These are phyloP conservation scores for Pseudonitzschia pungens DNA, from an alignment of 108 stramenopile genomes.

Conservation along the genomic window DNA sequence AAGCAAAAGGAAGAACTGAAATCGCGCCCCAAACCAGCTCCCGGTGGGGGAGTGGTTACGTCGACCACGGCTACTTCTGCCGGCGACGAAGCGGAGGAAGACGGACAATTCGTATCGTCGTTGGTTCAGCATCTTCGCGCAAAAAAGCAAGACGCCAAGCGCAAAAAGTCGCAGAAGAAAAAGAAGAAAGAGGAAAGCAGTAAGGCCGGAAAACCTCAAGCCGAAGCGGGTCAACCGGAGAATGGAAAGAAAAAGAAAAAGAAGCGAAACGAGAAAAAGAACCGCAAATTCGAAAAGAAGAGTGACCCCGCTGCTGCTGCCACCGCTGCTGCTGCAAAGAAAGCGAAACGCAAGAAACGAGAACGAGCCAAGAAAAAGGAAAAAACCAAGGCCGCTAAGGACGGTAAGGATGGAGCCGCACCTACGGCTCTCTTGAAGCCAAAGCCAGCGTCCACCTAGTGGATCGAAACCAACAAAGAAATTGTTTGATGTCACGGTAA, in stretches of 20 bases:
- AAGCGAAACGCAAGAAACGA: conserved; percentile 22
- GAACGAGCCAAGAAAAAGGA: conserved; percentile 26
- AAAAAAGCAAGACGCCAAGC: conserved; percentile 45
- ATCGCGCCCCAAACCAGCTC: conserved; percentile 53
- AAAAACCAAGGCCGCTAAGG: conserved; percentile 7
- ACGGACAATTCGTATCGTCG: conserved; percentile 36
- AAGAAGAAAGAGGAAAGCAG: conserved; percentile 25
- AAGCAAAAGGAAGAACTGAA: conserved; percentile 45
- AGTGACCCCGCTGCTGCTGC: conserved; percentile 15
- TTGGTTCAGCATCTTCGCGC: conserved; percentile 49
- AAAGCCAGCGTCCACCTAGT: conserved; percentile 15
- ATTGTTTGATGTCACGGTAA: too few relatives aligned
- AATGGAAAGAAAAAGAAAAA: conserved; percentile 11
- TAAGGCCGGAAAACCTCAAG: neutral
- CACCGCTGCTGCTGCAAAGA: conserved; percentile 14
- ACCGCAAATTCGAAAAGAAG: conserved; percentile 14
- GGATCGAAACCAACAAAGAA: neutral
- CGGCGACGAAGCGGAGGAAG: conserved; percentile 11
- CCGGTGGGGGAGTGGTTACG: conserved; percentile 42
- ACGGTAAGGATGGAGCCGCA: neutral
- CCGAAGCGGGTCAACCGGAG: neutral
- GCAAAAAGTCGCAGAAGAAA: conserved; percentile 37
- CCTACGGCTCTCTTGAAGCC: conserved; percentile 1
- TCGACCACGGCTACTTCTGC: conserved; percentile 6
- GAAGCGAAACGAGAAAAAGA: conserved; percentile 18